Evolutionary conservation across 2,329 filamentous ascomycete genomes (phyloP), one percentile per base, ranked within the genome.

Genomic region (Sclerotinia borealis): DNA sequence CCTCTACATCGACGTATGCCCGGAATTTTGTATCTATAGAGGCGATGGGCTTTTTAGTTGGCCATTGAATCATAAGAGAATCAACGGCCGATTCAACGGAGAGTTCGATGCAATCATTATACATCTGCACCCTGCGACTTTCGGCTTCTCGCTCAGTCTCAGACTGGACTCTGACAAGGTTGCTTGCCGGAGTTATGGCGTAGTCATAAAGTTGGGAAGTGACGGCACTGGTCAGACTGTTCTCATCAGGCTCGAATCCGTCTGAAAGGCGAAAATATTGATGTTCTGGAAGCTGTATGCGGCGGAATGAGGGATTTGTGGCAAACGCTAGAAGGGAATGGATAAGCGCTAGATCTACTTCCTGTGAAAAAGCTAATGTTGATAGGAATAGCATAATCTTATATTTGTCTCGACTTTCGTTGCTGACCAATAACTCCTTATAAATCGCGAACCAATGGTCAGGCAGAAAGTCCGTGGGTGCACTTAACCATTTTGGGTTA

Each of bases 281-380:
- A 29, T 39, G 41, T 31, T 36, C 19, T 4, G 59, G 59, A 9
- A 61, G 15, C 1, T 11, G 2, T 8, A 61, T 43, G 2, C 8
- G 1, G n/a, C 63, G 64, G n/a, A 74, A 61, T 34, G 47, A 39
- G 3, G 68, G 64, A 2, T 68, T 61, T 11, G 69, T 72, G 19
- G 72, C 69, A 55, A 75, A 70, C 25, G 73, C 72, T 10, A 76
- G 64, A 6, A 77, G 66, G 0, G 72, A 71, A 31, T 72, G 67
- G 34, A 75, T 59, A 15, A 75, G 41, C n/a, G 65, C 45, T 29
- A 64, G 41, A 4, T 74, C 64, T 8, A 65, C 66, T 11, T 70
- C 29, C 34, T 65, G 45, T 0, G 69, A 68, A 59, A 68, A 75
- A 11, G 70, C 45, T 2, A 76, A 51, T 2, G 70, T 71, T 5